These are phyloP conservation scores for Fusarium keratoplasticum DNA, from an alignment of 2,329 filamentous ascomycete genomes.

Conservation along the genomic window DNA sequence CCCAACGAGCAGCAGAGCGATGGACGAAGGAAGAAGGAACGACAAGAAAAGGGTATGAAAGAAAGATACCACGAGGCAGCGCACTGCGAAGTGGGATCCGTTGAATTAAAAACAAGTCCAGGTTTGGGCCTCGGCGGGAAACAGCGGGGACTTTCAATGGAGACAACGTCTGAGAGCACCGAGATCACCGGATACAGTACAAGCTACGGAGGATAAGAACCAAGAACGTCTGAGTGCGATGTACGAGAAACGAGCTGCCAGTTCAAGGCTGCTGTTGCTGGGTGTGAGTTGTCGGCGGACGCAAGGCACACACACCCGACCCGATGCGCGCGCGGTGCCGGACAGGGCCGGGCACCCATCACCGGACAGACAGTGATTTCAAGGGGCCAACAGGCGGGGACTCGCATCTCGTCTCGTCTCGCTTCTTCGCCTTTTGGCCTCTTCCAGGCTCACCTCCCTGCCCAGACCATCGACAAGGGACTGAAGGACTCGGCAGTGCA, in stretches of 20 bases:
- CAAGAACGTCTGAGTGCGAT: constrained; percentile 18
- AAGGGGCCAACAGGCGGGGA: constrained; percentile 33
- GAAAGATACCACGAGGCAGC: constrained; percentile 27
- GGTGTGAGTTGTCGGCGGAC: not conserved
- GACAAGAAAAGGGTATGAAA: constrained; percentile 19
- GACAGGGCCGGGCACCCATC: constrained; percentile 28
- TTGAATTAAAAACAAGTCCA: constrained; percentile 42
- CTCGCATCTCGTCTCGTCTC: constrained; percentile 22
- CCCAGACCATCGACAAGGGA: constrained; percentile 9
- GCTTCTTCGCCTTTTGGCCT: constrained; percentile 19
- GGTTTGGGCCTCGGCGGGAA: constrained; percentile 30
- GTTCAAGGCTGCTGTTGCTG: not conserved
- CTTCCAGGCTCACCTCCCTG: constrained; percentile 21
- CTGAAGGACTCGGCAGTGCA: constrained; percentile 2
- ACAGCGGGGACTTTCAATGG: constrained; percentile 32
- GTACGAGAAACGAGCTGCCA: constrained; percentile 33
- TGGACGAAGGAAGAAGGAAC: constrained; percentile 12
- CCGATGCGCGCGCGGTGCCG: constrained; percentile 7
- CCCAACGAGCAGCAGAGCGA: constrained; percentile 13
- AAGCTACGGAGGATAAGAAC: constrained; percentile 9
- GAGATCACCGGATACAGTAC: constrained; percentile 10
- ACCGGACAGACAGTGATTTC: constrained; percentile 17
- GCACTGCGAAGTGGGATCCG: constrained; percentile 26
- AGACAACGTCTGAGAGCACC: constrained; percentile 14
- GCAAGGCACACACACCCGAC: not conserved